Conservation (phyloP, 2,329 filamentous ascomycete genomes). For the Cucurbitaria berberidis region DNA sequence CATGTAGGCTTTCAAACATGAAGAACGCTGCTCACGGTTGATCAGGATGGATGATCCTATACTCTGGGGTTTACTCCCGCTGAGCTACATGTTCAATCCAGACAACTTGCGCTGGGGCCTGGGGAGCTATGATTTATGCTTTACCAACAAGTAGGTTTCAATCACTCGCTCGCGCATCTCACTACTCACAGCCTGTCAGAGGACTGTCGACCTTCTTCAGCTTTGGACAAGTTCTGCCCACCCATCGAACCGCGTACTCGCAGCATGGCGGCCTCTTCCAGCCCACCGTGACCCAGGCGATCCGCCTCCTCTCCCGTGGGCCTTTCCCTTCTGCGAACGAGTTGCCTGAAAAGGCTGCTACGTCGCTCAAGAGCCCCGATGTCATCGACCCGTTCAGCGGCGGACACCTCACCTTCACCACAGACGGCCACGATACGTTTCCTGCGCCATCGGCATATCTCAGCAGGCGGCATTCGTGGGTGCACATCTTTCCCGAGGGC, state of each 20-base stretch:
- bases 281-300: constrained; percentile 82
- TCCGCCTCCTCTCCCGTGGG: constrained; percentile 75
- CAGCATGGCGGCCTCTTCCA: constrained; percentile 85
- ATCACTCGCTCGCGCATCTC: background rate
- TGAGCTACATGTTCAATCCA: constrained; percentile 73
- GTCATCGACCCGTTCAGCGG: constrained; percentile 62
- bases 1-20: constrained; percentile 2
- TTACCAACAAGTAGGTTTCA: constrained; percentile 73
- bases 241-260: constrained; percentile 81
- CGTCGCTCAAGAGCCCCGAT: constrained; percentile 37
- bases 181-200: constrained; percentile 54
- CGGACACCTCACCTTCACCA: constrained; percentile 65
- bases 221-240: constrained; percentile 87
- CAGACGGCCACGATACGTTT: constrained; percentile 70
- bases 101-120: constrained; percentile 85
- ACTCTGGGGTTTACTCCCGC: constrained; percentile 87
- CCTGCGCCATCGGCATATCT: constrained; percentile 74
- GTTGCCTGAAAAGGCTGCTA: constrained; percentile 28
- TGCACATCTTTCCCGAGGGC: constrained; percentile 96
- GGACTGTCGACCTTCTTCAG: constrained; percentile 79
- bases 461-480: constrained; percentile 76
- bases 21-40: constrained; percentile 21
- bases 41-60: constrained; percentile 88
- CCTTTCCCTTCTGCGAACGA: constrained; percentile 51
- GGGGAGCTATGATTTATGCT: constrained; percentile 95